phyloP scores from a whole-genome alignment of 2,329 filamentous ascomycete genomes.

The Rutstroemia sydowiana region DNA sequence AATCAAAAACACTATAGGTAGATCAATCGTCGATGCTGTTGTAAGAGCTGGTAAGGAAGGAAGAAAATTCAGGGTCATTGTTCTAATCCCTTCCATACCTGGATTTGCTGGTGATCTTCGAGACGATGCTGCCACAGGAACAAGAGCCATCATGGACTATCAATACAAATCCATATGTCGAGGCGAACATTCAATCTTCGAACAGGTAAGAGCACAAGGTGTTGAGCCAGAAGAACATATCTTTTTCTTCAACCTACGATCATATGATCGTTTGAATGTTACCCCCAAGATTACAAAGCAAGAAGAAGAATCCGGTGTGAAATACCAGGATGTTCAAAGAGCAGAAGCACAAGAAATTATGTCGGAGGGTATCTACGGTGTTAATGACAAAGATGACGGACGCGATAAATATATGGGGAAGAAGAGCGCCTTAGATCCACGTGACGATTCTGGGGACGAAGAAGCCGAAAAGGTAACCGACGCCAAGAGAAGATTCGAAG shows the following conservation, averaged over 20 bases:
- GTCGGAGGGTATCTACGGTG: conserved; percentile 61
- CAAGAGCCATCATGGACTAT: conserved; percentile 92
- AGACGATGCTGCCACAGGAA: conserved; percentile 75
- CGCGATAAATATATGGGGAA: conserved; percentile 41
- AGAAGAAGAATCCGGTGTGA: conserved; percentile 74
- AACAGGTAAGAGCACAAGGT: conserved; percentile 63
- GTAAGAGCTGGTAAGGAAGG: conserved; percentile 73
- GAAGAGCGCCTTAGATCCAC: conserved; percentile 27
- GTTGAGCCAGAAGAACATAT: conserved; percentile 75
- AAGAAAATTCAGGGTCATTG: conserved; percentile 84
- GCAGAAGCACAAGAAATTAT: conserved; percentile 87
- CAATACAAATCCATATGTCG: conserved; percentile 95
- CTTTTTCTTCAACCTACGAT: conserved; percentile 89
- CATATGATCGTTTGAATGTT: conserved; percentile 86
- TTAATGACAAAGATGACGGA: conserved; percentile 36
- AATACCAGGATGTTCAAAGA: conserved; percentile 78
- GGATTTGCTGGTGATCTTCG: conserved; percentile 90
- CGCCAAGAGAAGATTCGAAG: conserved; percentile 47
- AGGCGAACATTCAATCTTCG: conserved; percentile 86
- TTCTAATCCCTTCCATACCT: conserved; percentile 84
- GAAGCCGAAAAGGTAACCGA: conserved; percentile 36
- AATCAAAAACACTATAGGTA: conserved; percentile 80
- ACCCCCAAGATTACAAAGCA: conserved; percentile 65
- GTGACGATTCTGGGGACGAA: conserved; percentile 30
- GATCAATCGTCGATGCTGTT: conserved; percentile 84